Evolutionary conservation across 2,329 filamentous ascomycete genomes (phyloP).

Genomic region (Penicillium janthinellum): DNA sequence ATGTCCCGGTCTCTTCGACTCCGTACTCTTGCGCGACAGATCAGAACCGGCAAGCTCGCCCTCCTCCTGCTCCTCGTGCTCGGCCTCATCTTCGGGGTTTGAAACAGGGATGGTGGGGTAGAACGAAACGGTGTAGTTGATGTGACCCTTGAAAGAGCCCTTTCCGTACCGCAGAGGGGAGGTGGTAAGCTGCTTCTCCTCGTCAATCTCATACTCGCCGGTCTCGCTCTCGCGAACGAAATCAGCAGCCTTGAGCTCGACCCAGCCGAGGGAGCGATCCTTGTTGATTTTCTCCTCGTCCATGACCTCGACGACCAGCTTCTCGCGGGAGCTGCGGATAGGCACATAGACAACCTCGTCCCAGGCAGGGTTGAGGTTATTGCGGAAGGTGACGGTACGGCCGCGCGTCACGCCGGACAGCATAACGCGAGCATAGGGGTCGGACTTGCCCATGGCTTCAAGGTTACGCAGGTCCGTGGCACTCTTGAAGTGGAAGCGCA

Average conservation of each 20-base stretch:
- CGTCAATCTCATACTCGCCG: conserved; percentile 79
- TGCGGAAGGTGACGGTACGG: conserved; percentile 92
- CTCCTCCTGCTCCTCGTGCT: conserved; percentile 52
- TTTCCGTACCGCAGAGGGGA: conserved; percentile 73
- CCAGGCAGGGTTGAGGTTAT: conserved; percentile 93
- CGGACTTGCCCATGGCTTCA: conserved; percentile 94
- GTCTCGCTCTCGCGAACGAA: conserved; percentile 76
- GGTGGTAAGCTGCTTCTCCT: conserved; percentile 68
- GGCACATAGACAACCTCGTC: conserved; percentile 95
- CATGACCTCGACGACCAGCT: conserved; percentile 89
- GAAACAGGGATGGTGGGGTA: conserved; percentile 85
- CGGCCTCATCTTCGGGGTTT: conserved; percentile 73
- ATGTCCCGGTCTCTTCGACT: conserved; percentile 31
- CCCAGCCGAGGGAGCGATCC: conserved; percentile 80
- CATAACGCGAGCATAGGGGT: conserved; percentile 86
- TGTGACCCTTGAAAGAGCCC: conserved; percentile 72
- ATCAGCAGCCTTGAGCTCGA: conserved; percentile 76
- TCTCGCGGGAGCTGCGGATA: conserved; percentile 80
- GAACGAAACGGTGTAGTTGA: conserved; percentile 84
- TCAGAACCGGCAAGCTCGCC: conserved; percentile 32
- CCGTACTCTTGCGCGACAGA: conserved; percentile 33
- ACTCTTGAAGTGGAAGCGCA: conserved; percentile 88
- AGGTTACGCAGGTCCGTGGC: conserved; percentile 85
- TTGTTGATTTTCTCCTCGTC: conserved; percentile 90
- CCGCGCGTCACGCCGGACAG: conserved; percentile 89